Percentiles rank a stretch among this genome's conserved stretches.
phyloP scores from a whole-genome alignment of 129 eudicot species.

The Rutidosis leptorrhynchoides region DNA sequence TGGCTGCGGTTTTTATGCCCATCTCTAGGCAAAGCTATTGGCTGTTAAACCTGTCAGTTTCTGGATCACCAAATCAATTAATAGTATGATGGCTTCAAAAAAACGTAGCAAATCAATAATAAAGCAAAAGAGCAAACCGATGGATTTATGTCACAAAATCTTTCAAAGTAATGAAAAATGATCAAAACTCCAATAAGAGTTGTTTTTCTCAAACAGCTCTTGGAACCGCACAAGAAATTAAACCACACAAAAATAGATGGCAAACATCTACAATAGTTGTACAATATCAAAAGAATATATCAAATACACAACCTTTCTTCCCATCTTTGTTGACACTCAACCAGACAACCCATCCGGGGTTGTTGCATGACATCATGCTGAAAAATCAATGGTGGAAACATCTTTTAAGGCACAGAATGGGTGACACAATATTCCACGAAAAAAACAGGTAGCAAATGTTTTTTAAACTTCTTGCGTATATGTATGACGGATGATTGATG shows the following conservation, averaged over 20 bases:
- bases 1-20: no score
- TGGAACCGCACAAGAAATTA: constrained; percentile 22
- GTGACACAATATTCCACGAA: constrained; percentile 29
- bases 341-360: constrained; percentile 45
- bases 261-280: constrained; percentile 33
- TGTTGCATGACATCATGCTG: constrained; percentile 37
- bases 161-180: constrained; percentile 19
- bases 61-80: neutral
- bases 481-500: constrained; percentile 8
- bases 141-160: constrained; percentile 23
- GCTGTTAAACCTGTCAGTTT: no score
- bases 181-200: constrained; percentile 67
- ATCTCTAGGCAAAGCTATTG: no score
- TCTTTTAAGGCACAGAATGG: constrained; percentile 42
- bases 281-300: constrained; percentile 36
- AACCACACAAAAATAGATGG: constrained; percentile 37
- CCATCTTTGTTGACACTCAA: constrained; percentile 52
- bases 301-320: constrained; percentile 24
- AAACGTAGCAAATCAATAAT: neutral
- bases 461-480: constrained; percentile 16
- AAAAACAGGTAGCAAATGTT: constrained; percentile 9
- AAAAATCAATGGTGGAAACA: constrained; percentile 43
- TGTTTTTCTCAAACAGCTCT: constrained; percentile 30
- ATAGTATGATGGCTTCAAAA: neutral
- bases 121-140: constrained; percentile 13